Conservation (phyloP, 2,329 filamentous ascomycete genomes). For the Ophiostoma perfectum region DNA sequence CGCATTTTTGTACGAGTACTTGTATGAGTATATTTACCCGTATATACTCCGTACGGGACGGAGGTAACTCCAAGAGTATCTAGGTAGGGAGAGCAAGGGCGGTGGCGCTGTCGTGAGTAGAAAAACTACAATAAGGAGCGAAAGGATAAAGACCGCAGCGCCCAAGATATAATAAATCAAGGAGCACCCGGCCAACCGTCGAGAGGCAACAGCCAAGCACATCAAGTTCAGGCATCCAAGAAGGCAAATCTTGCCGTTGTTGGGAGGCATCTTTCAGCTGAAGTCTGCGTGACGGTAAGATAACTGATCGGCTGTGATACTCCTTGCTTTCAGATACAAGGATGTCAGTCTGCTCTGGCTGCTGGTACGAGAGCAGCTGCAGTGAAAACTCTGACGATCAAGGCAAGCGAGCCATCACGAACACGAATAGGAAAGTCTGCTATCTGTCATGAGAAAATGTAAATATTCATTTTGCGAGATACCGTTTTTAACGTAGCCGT, state of each 20-base stretch:
- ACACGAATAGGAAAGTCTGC: background rate
- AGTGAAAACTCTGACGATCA: conserved; percentile 8
- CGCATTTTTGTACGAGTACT: too few relatives aligned
- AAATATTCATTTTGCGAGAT: background rate
- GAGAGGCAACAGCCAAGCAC: background rate
- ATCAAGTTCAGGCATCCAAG: background rate
- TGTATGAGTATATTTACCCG: too few relatives aligned
- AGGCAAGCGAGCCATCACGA: background rate
- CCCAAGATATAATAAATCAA: too few relatives aligned
- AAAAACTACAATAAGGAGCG: too few relatives aligned
- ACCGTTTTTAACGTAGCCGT: too few relatives aligned
- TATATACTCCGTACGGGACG: too few relatives aligned
- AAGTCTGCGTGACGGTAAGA: background rate
- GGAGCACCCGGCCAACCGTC: too few relatives aligned
- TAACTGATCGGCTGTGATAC: background rate
- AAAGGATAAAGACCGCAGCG: too few relatives aligned
- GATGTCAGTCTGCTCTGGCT: background rate
- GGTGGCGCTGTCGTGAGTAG: too few relatives aligned
- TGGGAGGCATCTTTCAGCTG: background rate
- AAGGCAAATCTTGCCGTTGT: background rate
- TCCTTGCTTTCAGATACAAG: background rate
- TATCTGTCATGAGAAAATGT: background rate
- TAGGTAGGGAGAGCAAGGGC: too few relatives aligned
- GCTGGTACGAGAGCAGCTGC: background rate
- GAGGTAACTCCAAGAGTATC: too few relatives aligned